These are phyloP conservation scores for Aotearoamyces nothofagi DNA, from an alignment of 2,329 filamentous ascomycete species.

Conservation along the genomic window DNA sequence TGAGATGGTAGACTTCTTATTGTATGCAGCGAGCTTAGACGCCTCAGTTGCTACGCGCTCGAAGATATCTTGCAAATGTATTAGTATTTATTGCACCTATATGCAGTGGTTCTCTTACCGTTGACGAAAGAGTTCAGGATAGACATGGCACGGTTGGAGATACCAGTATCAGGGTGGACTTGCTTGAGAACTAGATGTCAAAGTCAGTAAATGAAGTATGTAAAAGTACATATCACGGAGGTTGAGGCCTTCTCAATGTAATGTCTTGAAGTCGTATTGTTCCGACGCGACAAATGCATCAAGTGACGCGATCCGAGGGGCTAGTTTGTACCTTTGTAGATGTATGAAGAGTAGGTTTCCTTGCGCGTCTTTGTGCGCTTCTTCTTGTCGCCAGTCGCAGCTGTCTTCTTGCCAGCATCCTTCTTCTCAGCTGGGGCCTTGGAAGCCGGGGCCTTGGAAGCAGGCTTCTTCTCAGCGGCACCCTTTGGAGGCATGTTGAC, in stretches of 20 bases:
- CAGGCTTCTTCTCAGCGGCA: conserved; percentile 90
- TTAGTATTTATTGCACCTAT: conserved; percentile 15
- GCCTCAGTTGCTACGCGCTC: conserved; percentile 98
- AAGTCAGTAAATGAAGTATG: no score
- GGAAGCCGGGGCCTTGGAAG: conserved; percentile 82
- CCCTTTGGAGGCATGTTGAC: conserved; percentile 98
- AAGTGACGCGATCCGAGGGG: neutral
- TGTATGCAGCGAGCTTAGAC: conserved; percentile 98
- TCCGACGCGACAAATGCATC: neutral
- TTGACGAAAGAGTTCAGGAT: conserved; percentile 99
- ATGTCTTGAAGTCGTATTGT: no score
- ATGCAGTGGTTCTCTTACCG: conserved; percentile 38
- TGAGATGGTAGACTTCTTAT: conserved; percentile 99
- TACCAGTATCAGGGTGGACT: conserved; percentile 99
- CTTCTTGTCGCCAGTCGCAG: conserved; percentile 96
- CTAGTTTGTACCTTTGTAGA: conserved; percentile 89
- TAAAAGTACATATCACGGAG: no score
- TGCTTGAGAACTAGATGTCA: conserved; percentile 96
- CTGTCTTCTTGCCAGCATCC: conserved; percentile 99
- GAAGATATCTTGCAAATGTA: conserved; percentile 65
- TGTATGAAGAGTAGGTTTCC: conserved; percentile 99
- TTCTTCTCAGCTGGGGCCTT: conserved; percentile 92
- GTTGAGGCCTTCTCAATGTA: no score
- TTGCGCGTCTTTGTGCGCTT: conserved; percentile 99
- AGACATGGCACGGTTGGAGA: conserved; percentile 99